Evolutionary conservation across 768 basidiomycete genomes (phyloP).

Genomic region (Leccinum subtestaceum): DNA sequence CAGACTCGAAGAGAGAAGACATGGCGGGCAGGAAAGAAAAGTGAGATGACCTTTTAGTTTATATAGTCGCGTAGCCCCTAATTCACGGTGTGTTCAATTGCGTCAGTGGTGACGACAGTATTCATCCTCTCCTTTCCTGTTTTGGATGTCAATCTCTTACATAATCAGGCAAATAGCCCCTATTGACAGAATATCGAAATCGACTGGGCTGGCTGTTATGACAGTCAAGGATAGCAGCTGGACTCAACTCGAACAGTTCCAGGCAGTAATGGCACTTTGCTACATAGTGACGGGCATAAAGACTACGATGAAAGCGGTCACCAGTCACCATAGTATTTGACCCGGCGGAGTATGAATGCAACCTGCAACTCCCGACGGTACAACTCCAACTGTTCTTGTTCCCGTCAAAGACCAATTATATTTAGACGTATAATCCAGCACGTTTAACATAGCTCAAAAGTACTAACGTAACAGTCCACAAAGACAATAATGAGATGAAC

Average conservation of each 20-base stretch:
- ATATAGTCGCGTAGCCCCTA: constrained; percentile 10
- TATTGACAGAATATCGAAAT: neutral
- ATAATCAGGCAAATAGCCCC: constrained; percentile 1
- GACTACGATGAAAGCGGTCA: too few species aligned
- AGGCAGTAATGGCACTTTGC: too few species aligned
- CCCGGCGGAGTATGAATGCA: neutral
- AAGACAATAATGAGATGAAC: constrained; percentile 2
- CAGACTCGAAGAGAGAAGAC: constrained; percentile 15
- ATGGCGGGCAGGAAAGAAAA: neutral
- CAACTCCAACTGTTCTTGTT: neutral
- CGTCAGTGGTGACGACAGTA: constrained; percentile 26
- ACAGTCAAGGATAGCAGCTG: too few species aligned
- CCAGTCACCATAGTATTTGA: too few species aligned
- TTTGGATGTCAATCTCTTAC: neutral
- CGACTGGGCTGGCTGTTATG: neutral
- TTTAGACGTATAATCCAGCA: constrained; percentile 17
- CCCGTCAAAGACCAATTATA: neutral
- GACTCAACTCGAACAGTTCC: too few species aligned
- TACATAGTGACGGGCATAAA: too few species aligned
- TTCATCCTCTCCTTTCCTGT: neutral
- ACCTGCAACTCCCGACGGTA: neutral
- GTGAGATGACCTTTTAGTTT: neutral
- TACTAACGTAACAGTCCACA: constrained; percentile 14
- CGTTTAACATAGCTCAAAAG: neutral
- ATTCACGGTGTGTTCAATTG: neutral